phyloP scores from a whole-genome alignment of 441 rosid genomes.

The Adansonia madagascariensis region DNA sequence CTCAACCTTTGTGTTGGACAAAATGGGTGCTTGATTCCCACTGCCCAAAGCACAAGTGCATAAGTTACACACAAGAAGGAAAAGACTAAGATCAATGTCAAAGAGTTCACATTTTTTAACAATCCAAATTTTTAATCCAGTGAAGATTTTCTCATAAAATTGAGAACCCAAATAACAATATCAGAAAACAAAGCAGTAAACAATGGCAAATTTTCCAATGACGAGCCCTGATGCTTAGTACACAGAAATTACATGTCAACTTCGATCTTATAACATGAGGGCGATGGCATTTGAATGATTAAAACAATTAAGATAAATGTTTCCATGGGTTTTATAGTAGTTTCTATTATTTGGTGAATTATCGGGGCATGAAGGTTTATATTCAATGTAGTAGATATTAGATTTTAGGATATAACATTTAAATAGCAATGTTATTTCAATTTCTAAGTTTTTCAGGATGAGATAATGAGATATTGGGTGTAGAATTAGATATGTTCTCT shows the following conservation, averaged over 20 bases:
- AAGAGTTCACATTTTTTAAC: not conserved
- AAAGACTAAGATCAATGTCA: not conserved
- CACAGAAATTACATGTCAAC: not conserved
- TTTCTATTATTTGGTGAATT: not conserved
- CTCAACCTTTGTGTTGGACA: constrained; percentile 52
- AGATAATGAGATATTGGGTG: not conserved
- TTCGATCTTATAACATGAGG: not conserved
- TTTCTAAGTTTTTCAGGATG: not conserved
- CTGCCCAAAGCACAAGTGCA: constrained; percentile 33
- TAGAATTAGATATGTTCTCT: not conserved
- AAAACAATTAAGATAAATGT: not conserved
- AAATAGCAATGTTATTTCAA: not conserved
- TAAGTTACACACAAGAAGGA: not conserved
- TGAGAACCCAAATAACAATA: not conserved
- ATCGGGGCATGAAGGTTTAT: not conserved
- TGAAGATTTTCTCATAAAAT: not conserved
- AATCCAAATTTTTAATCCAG: not conserved
- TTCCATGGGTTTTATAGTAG: not conserved
- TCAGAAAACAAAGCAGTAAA: not conserved
- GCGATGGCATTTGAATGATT: not conserved
- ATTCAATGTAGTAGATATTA: not conserved
- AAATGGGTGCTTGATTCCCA: constrained; percentile 43
- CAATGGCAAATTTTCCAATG: not conserved
- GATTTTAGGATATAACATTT: constrained; percentile 6
- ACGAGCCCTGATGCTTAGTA: not conserved